Evolutionary conservation across 1,284 basidiomycete genomes (phyloP), one percentile per base, ranked within the genome.

Genomic region (Sporisorium iseilematis-ciliati): DNA sequence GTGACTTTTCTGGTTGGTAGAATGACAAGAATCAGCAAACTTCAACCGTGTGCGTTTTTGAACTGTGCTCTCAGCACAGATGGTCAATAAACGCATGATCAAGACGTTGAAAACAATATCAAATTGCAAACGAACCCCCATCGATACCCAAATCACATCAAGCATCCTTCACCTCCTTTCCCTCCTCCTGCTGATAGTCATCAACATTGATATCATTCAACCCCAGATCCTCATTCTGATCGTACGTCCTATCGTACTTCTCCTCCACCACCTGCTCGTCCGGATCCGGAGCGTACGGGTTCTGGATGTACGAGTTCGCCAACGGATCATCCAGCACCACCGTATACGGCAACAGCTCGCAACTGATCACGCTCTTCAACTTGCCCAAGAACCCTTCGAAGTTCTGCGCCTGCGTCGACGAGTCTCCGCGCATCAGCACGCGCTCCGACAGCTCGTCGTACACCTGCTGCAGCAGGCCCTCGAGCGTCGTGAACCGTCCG

Each of bases 401-500:
- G 33, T 51, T 73, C 6, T 53, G 58, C 0, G 58, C 54, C 21
- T 62, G 61, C 18, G 42, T 51, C 14, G 77, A 75, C 40, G 91
- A 90, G 81, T 95, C 93, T n/a, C 92, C 92, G 4, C 80, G 68
- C 16, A 91, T 89, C 82, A 96, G 91, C n/a, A 93, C 91, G 82
- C 97, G 97, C 76, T 93, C 91, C 23, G 91, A 92, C 10, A 99
- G 89, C 85, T 99, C 96, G 77, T 97, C 95, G 87, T 96, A 95
- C 18, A 99, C 90, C 84, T 98, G 97, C 74, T 93, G 90, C 48
- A 99, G 88, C 64, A 99, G 91, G 38, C 97, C 97, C 86, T 99
- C 97, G 25, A 98, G 88, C 1, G 97, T 99, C 0, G 97, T 99
- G 87, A 99, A 99, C 11, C 97, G 90, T n/a, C 96, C 97, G 21